Evolutionary conservation across 306 rosid genomes (phyloP).

Genomic region (Delonix regia): DNA sequence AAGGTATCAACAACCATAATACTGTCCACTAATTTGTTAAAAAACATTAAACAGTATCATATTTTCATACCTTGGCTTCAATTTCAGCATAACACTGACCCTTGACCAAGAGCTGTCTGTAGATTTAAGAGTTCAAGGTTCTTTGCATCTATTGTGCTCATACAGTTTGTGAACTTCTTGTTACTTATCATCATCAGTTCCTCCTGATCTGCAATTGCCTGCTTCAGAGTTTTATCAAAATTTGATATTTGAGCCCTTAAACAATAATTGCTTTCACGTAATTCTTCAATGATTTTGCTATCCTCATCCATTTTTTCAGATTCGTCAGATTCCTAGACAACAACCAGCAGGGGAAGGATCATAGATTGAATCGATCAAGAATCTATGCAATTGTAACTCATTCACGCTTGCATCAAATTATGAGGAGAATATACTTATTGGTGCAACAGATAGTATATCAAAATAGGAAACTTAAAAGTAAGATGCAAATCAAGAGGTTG

Average conservation of each 20-base stretch:
- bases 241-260: conserved; percentile 60
- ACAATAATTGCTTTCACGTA: conserved; percentile 57
- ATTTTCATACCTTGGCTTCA: conserved; percentile 75
- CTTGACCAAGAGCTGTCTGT: conserved; percentile 90
- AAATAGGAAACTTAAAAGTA: background rate
- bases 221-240: conserved; percentile 71
- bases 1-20: background rate
- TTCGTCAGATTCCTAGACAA: conserved; percentile 74
- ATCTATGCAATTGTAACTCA: conserved; percentile 2
- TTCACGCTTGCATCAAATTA: conserved; percentile 1
- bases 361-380: background rate
- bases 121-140: conserved; percentile 76
- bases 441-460: background rate
- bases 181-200: conserved; percentile 54
- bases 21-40: background rate
- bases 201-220: conserved; percentile 64
- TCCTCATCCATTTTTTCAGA: conserved; percentile 91
- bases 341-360: conserved; percentile 16
- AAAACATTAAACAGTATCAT: conserved; percentile 5
- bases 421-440: background rate
- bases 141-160: conserved; percentile 68
- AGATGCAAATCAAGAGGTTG: conserved; percentile 13
- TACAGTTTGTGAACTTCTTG: conserved; percentile 62
- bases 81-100: conserved; percentile 91
- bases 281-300: conserved; percentile 70